These are phyloP conservation scores for Starmerella cellae DNA, from an alignment of 805 yeast species.

Conservation along the genomic window DNA sequence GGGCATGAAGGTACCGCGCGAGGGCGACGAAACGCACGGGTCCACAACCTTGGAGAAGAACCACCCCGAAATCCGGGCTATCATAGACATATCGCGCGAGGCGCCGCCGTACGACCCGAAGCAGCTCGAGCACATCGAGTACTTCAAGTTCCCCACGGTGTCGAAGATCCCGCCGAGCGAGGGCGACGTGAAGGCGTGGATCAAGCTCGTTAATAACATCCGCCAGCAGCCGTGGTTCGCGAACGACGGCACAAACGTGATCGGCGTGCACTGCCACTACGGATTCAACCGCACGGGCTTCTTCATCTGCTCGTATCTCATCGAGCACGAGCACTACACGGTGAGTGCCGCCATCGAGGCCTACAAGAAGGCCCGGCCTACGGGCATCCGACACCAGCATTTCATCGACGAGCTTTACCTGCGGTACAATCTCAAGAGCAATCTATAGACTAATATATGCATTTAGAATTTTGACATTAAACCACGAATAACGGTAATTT, in stretches of 20 bases:
- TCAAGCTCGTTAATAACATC: constrained; percentile 28
- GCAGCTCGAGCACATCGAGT: constrained; percentile 40
- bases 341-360: constrained; percentile 53
- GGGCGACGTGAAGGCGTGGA: constrained; percentile 43
- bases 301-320: constrained; percentile 52
- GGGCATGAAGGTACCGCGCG: constrained; percentile 65
- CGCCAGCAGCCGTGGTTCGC: constrained; percentile 30
- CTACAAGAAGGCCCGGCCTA: constrained; percentile 44
- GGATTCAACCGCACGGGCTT: constrained; percentile 74
- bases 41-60: constrained; percentile 40
- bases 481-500: too few species aligned
- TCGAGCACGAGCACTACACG: constrained; percentile 45
- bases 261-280: constrained; percentile 68
- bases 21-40: constrained; percentile 47
- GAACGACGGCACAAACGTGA: constrained; percentile 27
- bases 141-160: constrained; percentile 64
- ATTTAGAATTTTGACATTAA: neutral
- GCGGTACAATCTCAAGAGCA: constrained; percentile 30
- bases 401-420: constrained; percentile 60
- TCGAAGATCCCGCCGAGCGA: constrained; percentile 63
- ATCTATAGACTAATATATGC: neutral
- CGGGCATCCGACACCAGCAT: constrained; percentile 68
- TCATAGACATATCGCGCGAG: constrained; percentile 52
- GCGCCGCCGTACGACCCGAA: constrained; percentile 59
- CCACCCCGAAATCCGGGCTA: constrained; percentile 42